These are phyloP conservation scores for Grosmannia clavigera DNA, from an alignment of 2,329 filamentous ascomycete genomes.

Conservation along the genomic window DNA sequence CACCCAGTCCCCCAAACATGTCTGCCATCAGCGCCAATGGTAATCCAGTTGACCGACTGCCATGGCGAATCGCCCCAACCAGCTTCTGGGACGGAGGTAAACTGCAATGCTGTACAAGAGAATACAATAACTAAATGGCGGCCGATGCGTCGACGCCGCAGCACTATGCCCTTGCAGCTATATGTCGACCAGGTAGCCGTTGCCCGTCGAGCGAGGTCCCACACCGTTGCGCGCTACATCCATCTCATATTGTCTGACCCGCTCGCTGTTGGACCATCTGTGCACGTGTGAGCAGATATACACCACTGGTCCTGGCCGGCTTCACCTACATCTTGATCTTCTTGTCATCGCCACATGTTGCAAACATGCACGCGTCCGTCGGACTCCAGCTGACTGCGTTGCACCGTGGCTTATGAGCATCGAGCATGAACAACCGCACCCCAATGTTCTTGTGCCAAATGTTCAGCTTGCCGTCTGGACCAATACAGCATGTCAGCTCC, in stretches of 20 bases:
- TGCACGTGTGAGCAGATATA: neutral
- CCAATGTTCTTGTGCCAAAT: slow-evolving; percentile 88
- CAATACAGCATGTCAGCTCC: slow-evolving; percentile 4
- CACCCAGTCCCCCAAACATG: no score
- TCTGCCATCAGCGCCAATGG: neutral
- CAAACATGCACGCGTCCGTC: slow-evolving; percentile 68
- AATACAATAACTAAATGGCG: neutral
- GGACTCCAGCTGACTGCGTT: slow-evolving; percentile 90
- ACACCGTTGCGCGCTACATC: slow-evolving; percentile 7
- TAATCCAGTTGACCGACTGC: neutral
- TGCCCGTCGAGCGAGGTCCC: slow-evolving; percentile 8
- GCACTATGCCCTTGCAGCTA: neutral
- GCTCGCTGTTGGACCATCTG: slow-evolving; percentile 26
- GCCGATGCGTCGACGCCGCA: neutral
- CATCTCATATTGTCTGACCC: slow-evolving; percentile 12
- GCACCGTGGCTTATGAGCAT: slow-evolving; percentile 64
- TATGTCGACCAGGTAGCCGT: slow-evolving; percentile 9
- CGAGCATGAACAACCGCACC: slow-evolving; percentile 59
- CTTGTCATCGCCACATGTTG: slow-evolving; percentile 79
- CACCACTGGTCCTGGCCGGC: neutral
- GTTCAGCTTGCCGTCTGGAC: slow-evolving; percentile 52
- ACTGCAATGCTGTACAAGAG: neutral
- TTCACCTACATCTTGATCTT: slow-evolving; percentile 69
- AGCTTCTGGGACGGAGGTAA: neutral
- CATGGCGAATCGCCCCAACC: neutral